These are phyloP conservation scores for Pezicula radicicola DNA, from an alignment of 2,329 filamentous ascomycete genomes.

Conservation along the genomic window DNA sequence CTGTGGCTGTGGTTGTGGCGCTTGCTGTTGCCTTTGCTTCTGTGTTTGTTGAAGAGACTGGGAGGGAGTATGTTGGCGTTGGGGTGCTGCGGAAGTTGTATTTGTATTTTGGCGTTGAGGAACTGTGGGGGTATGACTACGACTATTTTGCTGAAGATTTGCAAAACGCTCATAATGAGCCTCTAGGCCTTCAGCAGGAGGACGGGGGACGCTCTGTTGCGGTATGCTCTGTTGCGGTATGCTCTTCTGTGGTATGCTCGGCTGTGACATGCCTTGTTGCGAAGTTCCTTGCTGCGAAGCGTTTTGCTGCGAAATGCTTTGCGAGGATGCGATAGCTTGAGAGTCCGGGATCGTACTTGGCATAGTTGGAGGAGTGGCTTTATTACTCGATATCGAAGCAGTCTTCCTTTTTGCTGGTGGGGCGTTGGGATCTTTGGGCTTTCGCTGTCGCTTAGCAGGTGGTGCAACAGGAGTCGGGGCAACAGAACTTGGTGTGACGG, in stretches of 20 bases:
- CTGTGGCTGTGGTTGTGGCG: slow-evolving; percentile 10
- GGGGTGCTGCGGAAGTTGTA: slow-evolving; percentile 16
- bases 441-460: slow-evolving; percentile 35
- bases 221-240: slow-evolving; percentile 19
- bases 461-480: slow-evolving; percentile 16
- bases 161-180: slow-evolving; percentile 29
- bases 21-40: slow-evolving; percentile 21
- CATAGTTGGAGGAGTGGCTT: slow-evolving; percentile 22
- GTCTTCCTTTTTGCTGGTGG: slow-evolving; percentile 20
- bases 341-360: slow-evolving; percentile 27
- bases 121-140: slow-evolving; percentile 20
- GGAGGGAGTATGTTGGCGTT: slow-evolving; percentile 15
- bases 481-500: not conserved
- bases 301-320: slow-evolving; percentile 14
- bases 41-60: slow-evolving; percentile 20
- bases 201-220: slow-evolving; percentile 13
- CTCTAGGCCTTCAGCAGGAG: slow-evolving; percentile 27
- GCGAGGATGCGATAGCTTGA: slow-evolving; percentile 9
- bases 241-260: not conserved
- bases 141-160: slow-evolving; percentile 23
- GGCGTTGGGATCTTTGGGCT: slow-evolving; percentile 28
- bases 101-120: slow-evolving; percentile 19
- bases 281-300: slow-evolving; percentile 11
- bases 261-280: slow-evolving; percentile 7
- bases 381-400: slow-evolving; percentile 21